A percentile compares a stretch with the other conserved stretches of the same genome.
phyloP scores from a whole-genome alignment of 2,329 filamentous ascomycete genomes.

The Scedosporium minutisporum region DNA sequence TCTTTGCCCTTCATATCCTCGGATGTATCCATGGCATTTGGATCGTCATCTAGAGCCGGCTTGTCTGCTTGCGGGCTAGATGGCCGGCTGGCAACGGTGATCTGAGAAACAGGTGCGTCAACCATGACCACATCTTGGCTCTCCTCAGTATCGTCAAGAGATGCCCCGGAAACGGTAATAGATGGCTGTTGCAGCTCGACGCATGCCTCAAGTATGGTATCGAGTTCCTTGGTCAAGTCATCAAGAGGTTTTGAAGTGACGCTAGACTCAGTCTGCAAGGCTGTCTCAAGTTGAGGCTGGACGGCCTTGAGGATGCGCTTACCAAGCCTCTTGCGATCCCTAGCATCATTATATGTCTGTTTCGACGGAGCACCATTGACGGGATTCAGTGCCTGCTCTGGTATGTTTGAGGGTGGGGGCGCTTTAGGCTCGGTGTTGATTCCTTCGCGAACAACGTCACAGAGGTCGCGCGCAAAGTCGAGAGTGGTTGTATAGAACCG shows the following conservation, averaged over 20 bases:
- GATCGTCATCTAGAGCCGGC: slow-evolving; percentile 10
- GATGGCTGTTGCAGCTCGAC: slow-evolving; percentile 40
- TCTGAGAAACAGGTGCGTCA: slow-evolving; percentile 5
- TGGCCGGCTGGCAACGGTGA: slow-evolving; percentile 3
- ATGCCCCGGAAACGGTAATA: slow-evolving; percentile 1
- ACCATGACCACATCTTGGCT: slow-evolving; percentile 10
- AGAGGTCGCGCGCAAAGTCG: slow-evolving; percentile 47
- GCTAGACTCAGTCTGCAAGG: slow-evolving; percentile 72
- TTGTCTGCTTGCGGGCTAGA: neutral
- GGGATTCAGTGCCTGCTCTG: slow-evolving; percentile 13
- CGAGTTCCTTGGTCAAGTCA: slow-evolving; percentile 61
- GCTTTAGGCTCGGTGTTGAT: slow-evolving; percentile 34
- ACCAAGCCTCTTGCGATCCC: slow-evolving; percentile 73
- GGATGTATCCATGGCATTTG: neutral
- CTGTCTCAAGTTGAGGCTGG: slow-evolving; percentile 67
- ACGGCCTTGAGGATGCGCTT: slow-evolving; percentile 82
- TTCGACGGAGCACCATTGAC: slow-evolving; percentile 26
- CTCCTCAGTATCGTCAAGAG: neutral
- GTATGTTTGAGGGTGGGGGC: slow-evolving; percentile 12
- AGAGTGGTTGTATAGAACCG: slow-evolving; percentile 50
- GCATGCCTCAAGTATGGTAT: slow-evolving; percentile 60
- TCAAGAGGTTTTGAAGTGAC: slow-evolving; percentile 62
- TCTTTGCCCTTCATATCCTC: neutral
- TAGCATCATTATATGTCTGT: slow-evolving; percentile 55
- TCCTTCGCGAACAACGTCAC: slow-evolving; percentile 40